Conservation (phyloP, 2,329 filamentous ascomycete genomes). For the Penicillium sp. region DNA sequence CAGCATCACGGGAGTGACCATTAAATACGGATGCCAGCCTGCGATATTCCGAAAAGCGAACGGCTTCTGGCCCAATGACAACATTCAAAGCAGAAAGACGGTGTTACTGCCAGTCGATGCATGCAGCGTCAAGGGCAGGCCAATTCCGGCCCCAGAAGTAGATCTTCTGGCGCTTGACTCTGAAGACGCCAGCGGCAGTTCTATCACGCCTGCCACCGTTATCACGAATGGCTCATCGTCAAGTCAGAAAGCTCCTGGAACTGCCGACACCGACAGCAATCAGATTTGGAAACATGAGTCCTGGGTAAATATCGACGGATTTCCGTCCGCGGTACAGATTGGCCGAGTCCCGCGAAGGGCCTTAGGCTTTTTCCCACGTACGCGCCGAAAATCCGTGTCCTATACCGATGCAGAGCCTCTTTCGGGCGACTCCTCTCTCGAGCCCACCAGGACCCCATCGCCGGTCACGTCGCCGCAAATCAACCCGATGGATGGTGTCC, state of each 20-base stretch:
- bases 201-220: conserved; percentile 30
- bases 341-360: conserved; percentile 77
- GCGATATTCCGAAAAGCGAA: conserved; percentile 85
- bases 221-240: conserved; percentile 1
- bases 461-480: conserved; percentile 30
- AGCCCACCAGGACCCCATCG: conserved; percentile 32
- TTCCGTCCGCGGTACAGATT: conserved; percentile 74
- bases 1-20: conserved; percentile 86
- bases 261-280: conserved; percentile 53
- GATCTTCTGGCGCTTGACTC: conserved; percentile 30
- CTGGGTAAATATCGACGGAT: conserved; percentile 80
- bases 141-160: conserved; percentile 39
- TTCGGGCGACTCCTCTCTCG: conserved; percentile 32
- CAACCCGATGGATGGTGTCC: conserved; percentile 27
- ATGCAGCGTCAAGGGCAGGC: conserved; percentile 77
- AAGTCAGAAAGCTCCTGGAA: not conserved
- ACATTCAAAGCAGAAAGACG: conserved; percentile 78
- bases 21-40: conserved; percentile 85
- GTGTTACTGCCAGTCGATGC: conserved; percentile 86
- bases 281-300: conserved; percentile 81
- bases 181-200: conserved; percentile 39
- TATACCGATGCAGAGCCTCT: conserved; percentile 60
- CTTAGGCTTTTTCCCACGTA: conserved; percentile 88
- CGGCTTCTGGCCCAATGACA: conserved; percentile 91
- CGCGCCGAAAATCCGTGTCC: conserved; percentile 76